Percentiles rank a stretch among this genome's conserved stretches.
phyloP scores from a whole-genome alignment of 306 rosid species.

The Malus fusca region DNA sequence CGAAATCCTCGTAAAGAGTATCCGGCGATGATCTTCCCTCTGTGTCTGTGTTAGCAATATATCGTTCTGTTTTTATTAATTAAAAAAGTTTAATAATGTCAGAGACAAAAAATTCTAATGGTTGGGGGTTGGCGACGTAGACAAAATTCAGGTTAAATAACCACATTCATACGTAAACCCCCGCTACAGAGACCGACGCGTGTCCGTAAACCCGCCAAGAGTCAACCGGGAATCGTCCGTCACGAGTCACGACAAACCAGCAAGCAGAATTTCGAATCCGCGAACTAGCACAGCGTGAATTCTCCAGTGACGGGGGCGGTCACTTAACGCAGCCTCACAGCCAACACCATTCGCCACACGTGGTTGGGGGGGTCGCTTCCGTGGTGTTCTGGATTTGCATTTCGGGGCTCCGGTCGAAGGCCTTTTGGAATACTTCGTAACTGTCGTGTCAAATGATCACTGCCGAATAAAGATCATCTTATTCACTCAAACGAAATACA shows the following conservation, averaged over 20 bases:
- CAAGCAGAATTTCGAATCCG: slow-evolving; percentile 42
- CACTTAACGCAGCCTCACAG: not conserved
- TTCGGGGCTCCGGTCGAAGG: slow-evolving; percentile 7
- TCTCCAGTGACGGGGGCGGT: slow-evolving; percentile 7
- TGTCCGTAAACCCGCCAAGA: slow-evolving; percentile 25
- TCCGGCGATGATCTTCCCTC: too few species aligned
- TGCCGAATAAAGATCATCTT: slow-evolving; percentile 39
- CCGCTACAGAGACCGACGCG: slow-evolving; percentile 7
- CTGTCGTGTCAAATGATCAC: slow-evolving; percentile 42
- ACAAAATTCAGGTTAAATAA: slow-evolving; percentile 20
- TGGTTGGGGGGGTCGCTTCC: slow-evolving; percentile 20
- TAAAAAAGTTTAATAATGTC: not conserved
- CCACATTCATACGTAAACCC: not conserved
- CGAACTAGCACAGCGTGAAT: not conserved
- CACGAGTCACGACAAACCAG: slow-evolving; percentile 26
- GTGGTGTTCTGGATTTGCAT: slow-evolving; percentile 17
- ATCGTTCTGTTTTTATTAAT: not conserved
- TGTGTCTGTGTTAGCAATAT: not conserved
- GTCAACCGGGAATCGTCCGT: slow-evolving; percentile 35
- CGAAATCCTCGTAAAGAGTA: accelerated
- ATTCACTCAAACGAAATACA: slow-evolving; percentile 13
- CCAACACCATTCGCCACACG: slow-evolving; percentile 30
- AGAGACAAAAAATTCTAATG: slow-evolving; percentile 14
- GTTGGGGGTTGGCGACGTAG: slow-evolving; percentile 32
- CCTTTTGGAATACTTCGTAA: slow-evolving; percentile 34